Evolutionary conservation across 441 rosid genomes (phyloP), one percentile per base, ranked within the genome.

Genomic region (Corymbia citriodora): DNA sequence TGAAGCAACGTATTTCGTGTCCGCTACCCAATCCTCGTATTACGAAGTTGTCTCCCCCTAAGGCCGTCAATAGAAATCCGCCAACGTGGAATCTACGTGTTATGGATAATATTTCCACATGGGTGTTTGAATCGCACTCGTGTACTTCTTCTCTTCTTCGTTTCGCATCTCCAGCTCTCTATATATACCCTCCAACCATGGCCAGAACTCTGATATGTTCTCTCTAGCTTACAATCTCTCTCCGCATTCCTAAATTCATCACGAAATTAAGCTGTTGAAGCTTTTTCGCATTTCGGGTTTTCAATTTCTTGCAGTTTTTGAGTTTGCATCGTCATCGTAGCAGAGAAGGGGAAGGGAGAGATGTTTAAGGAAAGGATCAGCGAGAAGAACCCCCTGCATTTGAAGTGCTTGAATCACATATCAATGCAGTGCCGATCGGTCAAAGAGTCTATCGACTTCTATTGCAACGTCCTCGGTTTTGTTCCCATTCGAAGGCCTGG

Each of bases 401-500:
- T 79, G 85, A 79, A 79, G 10, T 79, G 85, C 85, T 79, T 89
- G 55, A 89, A 89, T 55, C 88, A 82, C 79, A 65, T 89, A 29
- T 89, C 90, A 4, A 31, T 81, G 54, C 88, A 81, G 49, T 89
- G 90, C 79, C 88, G 90, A 16, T 89, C 90, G 1, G 88, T 83
- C 2, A 29, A 33, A 19, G 90, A 89, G 36, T 89, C 90, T 27
- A 55, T 59, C 19, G 7, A 65, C 25, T 89, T 89, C 55, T 89
- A 89, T 21, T 87, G 86, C 29, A 52, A 83, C 33, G 81, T 89
- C 79, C 90, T 89, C 15, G 90, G 90, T 63, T 89, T 89, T 10
- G 72, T 59, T 61, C 55, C 45, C 57, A 83, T 89, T 45, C 50
- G 31, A 59, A 87, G 88, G 40, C 90, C 90, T n/a, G 40, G 88